Conservation (phyloP, 345 rosid genomes). For the Gynandropsis gynandra region DNA sequence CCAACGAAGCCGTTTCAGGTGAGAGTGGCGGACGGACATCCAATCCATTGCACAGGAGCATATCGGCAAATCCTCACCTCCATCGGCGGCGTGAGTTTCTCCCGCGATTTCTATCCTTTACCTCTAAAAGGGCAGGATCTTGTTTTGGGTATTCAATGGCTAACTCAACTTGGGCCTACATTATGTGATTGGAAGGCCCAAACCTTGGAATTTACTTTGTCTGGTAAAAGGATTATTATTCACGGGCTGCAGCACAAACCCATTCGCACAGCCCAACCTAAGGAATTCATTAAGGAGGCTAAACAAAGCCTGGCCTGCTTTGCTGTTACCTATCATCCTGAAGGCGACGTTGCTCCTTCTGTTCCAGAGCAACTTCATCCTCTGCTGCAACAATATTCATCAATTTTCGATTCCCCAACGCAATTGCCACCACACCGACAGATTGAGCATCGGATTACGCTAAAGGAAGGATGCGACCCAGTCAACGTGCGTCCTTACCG, state of each 20-base stretch:
- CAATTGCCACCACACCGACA: not conserved
- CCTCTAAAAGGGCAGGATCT: not conserved
- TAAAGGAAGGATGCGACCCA: not conserved
- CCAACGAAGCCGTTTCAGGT: too few species aligned
- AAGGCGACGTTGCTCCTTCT: not conserved
- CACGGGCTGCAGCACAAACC: not conserved
- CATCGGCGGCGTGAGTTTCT: too few species aligned
- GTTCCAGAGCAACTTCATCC: not conserved
- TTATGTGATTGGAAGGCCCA: not conserved
- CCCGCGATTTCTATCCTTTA: too few species aligned
- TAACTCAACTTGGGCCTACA: not conserved
- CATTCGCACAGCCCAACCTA: not conserved
- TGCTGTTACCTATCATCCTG: not conserved
- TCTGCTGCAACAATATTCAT: not conserved
- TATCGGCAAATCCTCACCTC: too few species aligned
- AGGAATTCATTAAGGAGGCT: not conserved
- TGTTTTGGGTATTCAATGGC: not conserved
- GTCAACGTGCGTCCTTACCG: slow-evolving; percentile 3
- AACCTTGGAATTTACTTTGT: not conserved
- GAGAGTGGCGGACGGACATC: too few species aligned
- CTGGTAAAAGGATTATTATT: not conserved
- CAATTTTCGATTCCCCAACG: not conserved
- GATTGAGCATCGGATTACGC: not conserved
- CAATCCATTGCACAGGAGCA: too few species aligned
- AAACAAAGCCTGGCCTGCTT: not conserved